These are phyloP conservation scores for Penicillium griseofulvum DNA, from an alignment of 2,329 filamentous ascomycete genomes.

Conservation along the genomic window DNA sequence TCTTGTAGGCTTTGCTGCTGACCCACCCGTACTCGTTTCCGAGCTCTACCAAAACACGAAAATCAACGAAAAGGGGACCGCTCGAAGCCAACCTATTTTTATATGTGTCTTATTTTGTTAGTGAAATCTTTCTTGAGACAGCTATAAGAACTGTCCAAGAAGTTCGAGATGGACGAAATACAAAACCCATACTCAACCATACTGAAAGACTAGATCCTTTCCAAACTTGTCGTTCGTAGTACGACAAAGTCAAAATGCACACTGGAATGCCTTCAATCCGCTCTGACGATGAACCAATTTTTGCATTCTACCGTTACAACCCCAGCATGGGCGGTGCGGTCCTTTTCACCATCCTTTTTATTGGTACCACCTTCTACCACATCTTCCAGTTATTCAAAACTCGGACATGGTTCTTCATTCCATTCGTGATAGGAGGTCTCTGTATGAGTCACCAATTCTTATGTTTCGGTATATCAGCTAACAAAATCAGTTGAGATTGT, in stretches of 20 bases:
- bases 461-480: neutral
- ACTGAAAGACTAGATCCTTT: neutral
- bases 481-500: neutral
- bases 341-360: conserved; percentile 1
- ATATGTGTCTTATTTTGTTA: neutral
- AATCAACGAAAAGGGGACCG: no score
- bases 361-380: conserved; percentile 14
- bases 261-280: neutral
- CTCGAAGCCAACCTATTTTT: neutral
- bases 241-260: neutral
- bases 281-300: neutral
- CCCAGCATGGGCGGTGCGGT: neutral
- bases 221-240: neutral
- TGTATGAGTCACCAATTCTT: neutral
- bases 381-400: conserved; percentile 7
- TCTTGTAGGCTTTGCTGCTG: neutral
- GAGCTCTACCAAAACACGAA: no score
- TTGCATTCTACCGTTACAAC: neutral
- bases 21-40: neutral
- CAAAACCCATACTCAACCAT: no score
- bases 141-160: neutral
- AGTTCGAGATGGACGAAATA: no score
- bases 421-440: neutral
- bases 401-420: neutral
- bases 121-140: no score